phyloP scores from a whole-genome alignment of 1,284 basidiomycete species.

The Rhodotorula sp. region DNA sequence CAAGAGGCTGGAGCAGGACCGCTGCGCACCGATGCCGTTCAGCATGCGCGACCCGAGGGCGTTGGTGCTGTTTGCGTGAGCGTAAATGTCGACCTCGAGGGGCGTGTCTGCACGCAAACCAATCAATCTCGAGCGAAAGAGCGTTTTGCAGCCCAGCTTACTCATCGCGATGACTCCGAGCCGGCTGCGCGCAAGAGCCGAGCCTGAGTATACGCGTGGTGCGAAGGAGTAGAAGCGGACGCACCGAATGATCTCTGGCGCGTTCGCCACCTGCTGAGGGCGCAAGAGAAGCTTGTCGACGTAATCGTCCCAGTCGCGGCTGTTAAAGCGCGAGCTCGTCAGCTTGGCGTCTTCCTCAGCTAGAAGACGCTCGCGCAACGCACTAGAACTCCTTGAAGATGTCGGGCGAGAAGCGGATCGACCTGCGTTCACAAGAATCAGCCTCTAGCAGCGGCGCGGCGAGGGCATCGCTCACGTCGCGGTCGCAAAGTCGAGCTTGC shows the following conservation, averaged over 20 bases:
- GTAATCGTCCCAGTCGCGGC: constrained; percentile 55
- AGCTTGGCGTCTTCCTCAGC: too few relatives aligned
- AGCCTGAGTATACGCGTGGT: neutral
- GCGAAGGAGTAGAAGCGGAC: neutral
- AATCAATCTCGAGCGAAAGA: neutral
- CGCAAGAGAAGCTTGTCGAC: constrained; percentile 57
- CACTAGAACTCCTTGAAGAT: constrained; percentile 52
- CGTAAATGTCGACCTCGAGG: constrained; percentile 54
- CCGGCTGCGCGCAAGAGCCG: neutral
- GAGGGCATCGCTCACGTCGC: constrained; percentile 48
- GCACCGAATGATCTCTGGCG: constrained; percentile 50
- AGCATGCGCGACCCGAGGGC: constrained; percentile 52
- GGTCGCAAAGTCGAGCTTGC: constrained; percentile 57
- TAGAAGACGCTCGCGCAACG: too few relatives aligned
- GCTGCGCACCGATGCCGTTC: constrained; percentile 56
- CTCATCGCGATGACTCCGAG: constrained; percentile 1
- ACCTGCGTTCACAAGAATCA: constrained; percentile 29
- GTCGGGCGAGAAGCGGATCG: constrained; percentile 56
- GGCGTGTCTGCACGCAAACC: constrained; percentile 50
- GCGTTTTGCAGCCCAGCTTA: too few relatives aligned
- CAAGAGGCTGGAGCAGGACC: neutral
- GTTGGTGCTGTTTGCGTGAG: constrained; percentile 58
- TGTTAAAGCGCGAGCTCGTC: too few relatives aligned
- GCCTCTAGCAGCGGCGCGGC: neutral
- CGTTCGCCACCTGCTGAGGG: constrained; percentile 58